phyloP scores from a whole-genome alignment of 2,329 filamentous ascomycete species.

The Stagonosporopsis vannaccii region DNA sequence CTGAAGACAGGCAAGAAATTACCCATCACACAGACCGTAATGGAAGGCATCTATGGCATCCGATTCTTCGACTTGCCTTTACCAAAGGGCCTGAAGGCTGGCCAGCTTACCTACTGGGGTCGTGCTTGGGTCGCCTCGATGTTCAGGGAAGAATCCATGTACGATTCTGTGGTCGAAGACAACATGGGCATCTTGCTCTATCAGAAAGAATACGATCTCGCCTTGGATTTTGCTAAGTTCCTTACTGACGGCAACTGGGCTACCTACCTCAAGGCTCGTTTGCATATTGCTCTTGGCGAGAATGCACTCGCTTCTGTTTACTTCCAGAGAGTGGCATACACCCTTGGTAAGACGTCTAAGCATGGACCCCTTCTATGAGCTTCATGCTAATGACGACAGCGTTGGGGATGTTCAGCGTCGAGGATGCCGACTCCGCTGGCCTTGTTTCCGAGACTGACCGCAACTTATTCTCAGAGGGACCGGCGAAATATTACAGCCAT shows the following conservation, averaged over 20 bases:
- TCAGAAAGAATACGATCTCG: constrained; percentile 57
- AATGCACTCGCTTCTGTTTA: constrained; percentile 74
- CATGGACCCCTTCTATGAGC: not conserved
- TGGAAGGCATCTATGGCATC: constrained; percentile 46
- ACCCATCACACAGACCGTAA: constrained; percentile 45
- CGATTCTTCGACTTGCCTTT: constrained; percentile 42
- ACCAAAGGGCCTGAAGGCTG: constrained; percentile 36
- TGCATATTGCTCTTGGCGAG: constrained; percentile 77
- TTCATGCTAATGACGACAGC: constrained; percentile 36
- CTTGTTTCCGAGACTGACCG: constrained; percentile 80
- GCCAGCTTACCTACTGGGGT: constrained; percentile 55
- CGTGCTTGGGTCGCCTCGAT: constrained; percentile 54
- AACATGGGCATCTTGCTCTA: constrained; percentile 55
- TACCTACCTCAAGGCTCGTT: constrained; percentile 82
- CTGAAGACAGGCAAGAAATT: constrained; percentile 36
- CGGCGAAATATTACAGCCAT: constrained; percentile 86
- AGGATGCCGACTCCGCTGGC: constrained; percentile 52
- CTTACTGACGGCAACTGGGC: constrained; percentile 65
- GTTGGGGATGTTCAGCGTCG: constrained; percentile 45
- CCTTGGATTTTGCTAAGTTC: constrained; percentile 72
- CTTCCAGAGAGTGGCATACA: constrained; percentile 84
- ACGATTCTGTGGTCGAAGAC: constrained; percentile 48
- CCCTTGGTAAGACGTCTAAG: constrained; percentile 69
- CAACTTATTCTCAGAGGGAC: constrained; percentile 71
- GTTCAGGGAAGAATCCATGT: constrained; percentile 45